Percentiles rank a stretch among this genome's conserved stretches.
These are phyloP conservation scores for Fusarium concolor DNA, from an alignment of 2,329 filamentous ascomycete species.

Conservation along the genomic window DNA sequence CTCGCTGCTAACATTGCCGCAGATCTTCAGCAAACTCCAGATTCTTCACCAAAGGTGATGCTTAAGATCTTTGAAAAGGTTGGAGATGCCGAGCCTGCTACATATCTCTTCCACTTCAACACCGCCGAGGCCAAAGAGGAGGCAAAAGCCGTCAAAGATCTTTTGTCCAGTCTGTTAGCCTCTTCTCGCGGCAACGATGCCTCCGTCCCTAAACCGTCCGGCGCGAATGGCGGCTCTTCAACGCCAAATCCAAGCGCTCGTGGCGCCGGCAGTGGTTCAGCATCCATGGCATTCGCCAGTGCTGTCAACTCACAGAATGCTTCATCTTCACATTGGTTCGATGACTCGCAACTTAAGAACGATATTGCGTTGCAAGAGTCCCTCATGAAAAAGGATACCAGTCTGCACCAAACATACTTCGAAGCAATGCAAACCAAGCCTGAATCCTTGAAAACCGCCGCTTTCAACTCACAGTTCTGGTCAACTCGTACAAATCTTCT, in stretches of 20 bases:
- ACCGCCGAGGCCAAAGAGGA: conserved; percentile 82
- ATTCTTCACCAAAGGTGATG: conserved; percentile 89
- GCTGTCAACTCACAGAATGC: conserved; percentile 66
- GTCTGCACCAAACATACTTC: conserved; percentile 85
- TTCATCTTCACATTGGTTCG: conserved; percentile 76
- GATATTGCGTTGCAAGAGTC: conserved; percentile 90
- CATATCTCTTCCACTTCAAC: conserved; percentile 91
- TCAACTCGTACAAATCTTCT: conserved; percentile 86
- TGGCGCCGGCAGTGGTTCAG: conserved; percentile 62
- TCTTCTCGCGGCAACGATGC: conserved; percentile 70
- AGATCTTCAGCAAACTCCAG: conserved; percentile 97
- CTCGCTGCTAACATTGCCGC: conserved; percentile 4
- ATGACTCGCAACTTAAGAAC: conserved; percentile 80
- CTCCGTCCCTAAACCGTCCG: conserved; percentile 61
- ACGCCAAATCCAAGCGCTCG: conserved; percentile 45
- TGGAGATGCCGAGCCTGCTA: conserved; percentile 68
- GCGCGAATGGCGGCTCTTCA: conserved; percentile 47
- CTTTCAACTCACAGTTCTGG: conserved; percentile 96
- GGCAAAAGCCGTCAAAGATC: conserved; percentile 85
- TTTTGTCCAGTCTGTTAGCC: conserved; percentile 81
- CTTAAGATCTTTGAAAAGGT: conserved; percentile 88
- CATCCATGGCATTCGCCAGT: conserved; percentile 81
- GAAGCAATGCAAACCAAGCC: conserved; percentile 87
- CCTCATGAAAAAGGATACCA: conserved; percentile 82
- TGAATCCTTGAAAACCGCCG: conserved; percentile 79